phyloP scores from a whole-genome alignment of 164 flowering plant species.

The Malania oleifera region DNA sequence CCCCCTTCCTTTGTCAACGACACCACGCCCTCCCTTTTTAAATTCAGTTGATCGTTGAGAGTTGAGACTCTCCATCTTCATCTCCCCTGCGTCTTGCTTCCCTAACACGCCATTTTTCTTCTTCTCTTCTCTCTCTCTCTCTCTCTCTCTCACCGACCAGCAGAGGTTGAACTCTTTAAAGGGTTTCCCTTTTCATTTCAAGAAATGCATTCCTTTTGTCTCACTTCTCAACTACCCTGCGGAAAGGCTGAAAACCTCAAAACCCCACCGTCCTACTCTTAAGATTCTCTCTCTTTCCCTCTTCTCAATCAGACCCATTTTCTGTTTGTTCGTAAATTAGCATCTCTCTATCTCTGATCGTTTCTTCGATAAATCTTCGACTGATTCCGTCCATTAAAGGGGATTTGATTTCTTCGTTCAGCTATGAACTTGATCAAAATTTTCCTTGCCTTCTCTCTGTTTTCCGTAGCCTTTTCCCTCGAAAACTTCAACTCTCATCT shows the following conservation, averaged over 20 bases:
- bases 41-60: neutral
- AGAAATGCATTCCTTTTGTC: neutral
- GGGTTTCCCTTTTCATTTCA: neutral
- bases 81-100: neutral
- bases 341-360: neutral
- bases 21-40: neutral
- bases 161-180: neutral
- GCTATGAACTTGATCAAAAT: constrained; percentile 18
- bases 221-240: neutral
- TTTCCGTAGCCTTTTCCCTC: constrained; percentile 17
- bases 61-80: neutral
- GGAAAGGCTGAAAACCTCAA: neutral
- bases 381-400: neutral
- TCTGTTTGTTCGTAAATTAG: neutral
- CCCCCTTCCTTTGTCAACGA: no score
- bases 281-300: neutral
- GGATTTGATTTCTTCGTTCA: neutral
- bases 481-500: constrained; percentile 26
- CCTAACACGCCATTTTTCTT: neutral
- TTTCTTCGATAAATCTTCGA: neutral
- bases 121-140: no score
- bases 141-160: neutral
- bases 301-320: neutral
- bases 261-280: neutral
- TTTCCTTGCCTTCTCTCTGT: constrained; percentile 18